Base-by-base conservation (phyloP, 768 basidiomycete species). In the Phylloporus scabripes region DNA sequence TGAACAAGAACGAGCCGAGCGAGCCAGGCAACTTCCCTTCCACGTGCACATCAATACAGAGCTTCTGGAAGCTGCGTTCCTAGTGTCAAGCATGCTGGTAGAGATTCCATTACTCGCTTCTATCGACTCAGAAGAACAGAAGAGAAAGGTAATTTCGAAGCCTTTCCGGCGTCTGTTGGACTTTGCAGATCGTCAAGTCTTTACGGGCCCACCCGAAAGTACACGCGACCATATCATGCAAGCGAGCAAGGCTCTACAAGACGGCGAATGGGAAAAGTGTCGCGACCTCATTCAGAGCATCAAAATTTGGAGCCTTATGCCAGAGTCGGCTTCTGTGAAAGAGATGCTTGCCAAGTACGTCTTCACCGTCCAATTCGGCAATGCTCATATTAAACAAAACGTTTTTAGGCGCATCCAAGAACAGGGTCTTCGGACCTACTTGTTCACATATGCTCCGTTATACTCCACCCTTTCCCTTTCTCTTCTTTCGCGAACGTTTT, bases 1-100 rank as follows among this genome's bases (percentile, higher is more conserved):
- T 1, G 96, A 99, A 68, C 96, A 99, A 70, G 96, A 99, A 67
- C 89, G 93, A 63, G 84, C 93, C 3, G 96, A 99, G 68, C 90
- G 93, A 57, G 86, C 92, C 56, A 81, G 96, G 29, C 92, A 97
- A 60, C 77, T 99, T 20, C 96, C 96, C 24, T 99, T 98, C 85
- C 96, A 99, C 69, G 89, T 98, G 87, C 96, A 99, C 70, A 93
- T 98, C 71, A 99, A 98, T 73, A 92, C 96, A 12, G 96, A 98
- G 69, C 76, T 99, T 8, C 75, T 98, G 48, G 96, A 98, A 69
- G 94, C 94, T 17, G 96, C 92, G 1, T 99, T 98, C 76, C 78
- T 99, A 37, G 93, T 96, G 15, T 94, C 92, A 14, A 97, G 94
- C 72, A 99, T 99, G 96, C 79, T 99, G 32, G 87, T 97, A 33